phyloP scores from a whole-genome alignment of 2,329 filamentous ascomycete genomes.

The Sporothrix schenckii region DNA sequence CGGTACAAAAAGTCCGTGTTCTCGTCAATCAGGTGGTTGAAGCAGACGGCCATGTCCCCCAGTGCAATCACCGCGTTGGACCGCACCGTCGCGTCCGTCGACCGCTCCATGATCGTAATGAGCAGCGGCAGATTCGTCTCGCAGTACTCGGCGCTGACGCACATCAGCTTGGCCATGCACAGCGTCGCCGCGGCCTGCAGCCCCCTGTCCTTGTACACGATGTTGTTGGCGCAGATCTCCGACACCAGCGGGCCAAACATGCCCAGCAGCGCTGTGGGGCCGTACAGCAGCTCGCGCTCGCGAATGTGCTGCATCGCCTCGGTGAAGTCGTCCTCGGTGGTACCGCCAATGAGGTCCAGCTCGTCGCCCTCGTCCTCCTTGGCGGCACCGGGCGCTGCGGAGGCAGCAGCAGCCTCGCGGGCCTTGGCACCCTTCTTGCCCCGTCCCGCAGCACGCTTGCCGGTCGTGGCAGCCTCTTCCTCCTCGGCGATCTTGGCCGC shows the following conservation, averaged over 20 bases:
- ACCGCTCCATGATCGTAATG: slow-evolving; percentile 97
- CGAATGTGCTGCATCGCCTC: slow-evolving; percentile 84
- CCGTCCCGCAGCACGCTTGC: slow-evolving; percentile 40
- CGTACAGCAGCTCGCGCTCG: slow-evolving; percentile 81
- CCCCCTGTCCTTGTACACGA: slow-evolving; percentile 83
- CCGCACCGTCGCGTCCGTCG: slow-evolving; percentile 85
- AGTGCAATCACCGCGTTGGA: slow-evolving; percentile 96
- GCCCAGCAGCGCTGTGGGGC: slow-evolving; percentile 79
- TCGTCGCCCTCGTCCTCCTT: slow-evolving; percentile 75
- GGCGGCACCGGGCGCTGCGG: slow-evolving; percentile 45
- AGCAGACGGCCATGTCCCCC: slow-evolving; percentile 98
- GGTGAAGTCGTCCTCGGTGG: slow-evolving; percentile 90
- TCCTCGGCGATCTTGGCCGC: slow-evolving; percentile 50
- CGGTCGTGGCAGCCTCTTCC: slow-evolving; percentile 27
- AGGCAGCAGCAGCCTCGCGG: slow-evolving; percentile 33
- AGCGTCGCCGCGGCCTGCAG: slow-evolving; percentile 91
- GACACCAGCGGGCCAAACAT: slow-evolving; percentile 89
- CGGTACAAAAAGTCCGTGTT: slow-evolving; percentile 98
- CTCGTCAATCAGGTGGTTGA: slow-evolving; percentile 98
- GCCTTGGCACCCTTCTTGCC: slow-evolving; percentile 36
- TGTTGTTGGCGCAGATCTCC: slow-evolving; percentile 94
- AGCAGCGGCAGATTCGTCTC: slow-evolving; percentile 88
- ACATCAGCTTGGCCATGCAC: slow-evolving; percentile 98
- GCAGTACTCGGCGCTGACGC: slow-evolving; percentile 94
- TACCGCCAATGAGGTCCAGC: slow-evolving; percentile 93